A percentile compares a stretch with the other conserved stretches of the same genome.
These are phyloP conservation scores for Pneumocystis canis DNA, from an alignment of 1,139 yeast species.

Conservation along the genomic window DNA sequence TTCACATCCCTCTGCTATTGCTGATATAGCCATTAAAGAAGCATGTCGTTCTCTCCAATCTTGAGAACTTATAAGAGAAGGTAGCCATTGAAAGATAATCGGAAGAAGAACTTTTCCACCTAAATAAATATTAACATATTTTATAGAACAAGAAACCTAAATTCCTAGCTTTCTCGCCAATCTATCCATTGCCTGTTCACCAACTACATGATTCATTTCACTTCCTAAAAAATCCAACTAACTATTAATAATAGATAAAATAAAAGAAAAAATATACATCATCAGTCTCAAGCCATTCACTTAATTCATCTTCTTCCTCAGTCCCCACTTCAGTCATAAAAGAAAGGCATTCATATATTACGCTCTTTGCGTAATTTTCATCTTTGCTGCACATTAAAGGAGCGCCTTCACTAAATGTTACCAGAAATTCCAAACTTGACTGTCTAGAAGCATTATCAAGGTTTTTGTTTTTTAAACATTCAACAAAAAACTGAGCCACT, in stretches of 20 bases:
- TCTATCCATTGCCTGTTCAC: slow-evolving; percentile 85
- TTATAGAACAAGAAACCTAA: not conserved
- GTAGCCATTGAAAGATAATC: slow-evolving; percentile 74
- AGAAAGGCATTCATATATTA: slow-evolving; percentile 60
- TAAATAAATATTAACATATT: not conserved
- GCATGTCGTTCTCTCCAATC: slow-evolving; percentile 95
- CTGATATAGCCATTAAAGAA: slow-evolving; percentile 87
- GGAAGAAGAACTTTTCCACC: slow-evolving; percentile 75
- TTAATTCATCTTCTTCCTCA: slow-evolving; percentile 67
- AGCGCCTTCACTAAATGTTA: slow-evolving; percentile 82
- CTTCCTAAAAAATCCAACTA: slow-evolving; percentile 58
- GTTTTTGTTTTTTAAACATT: slow-evolving; percentile 66
- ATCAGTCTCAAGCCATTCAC: slow-evolving; percentile 69
- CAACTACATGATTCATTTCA: slow-evolving; percentile 63
- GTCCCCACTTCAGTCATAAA: slow-evolving; percentile 88
- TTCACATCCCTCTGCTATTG: slow-evolving; percentile 95
- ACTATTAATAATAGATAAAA: not conserved
- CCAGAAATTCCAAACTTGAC: slow-evolving; percentile 73
- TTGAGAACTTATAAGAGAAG: slow-evolving; percentile 58
- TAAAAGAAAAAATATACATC: slow-evolving; percentile 24
- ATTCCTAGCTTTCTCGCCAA: slow-evolving; percentile 49
- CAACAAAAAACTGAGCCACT: slow-evolving; percentile 67
- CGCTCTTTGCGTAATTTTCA: slow-evolving; percentile 51
- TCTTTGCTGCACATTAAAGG: slow-evolving; percentile 90
- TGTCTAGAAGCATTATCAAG: slow-evolving; percentile 67